phyloP scores from a whole-genome alignment of 108 stramenopile genomes.

The Skeletonema marinoi region DNA sequence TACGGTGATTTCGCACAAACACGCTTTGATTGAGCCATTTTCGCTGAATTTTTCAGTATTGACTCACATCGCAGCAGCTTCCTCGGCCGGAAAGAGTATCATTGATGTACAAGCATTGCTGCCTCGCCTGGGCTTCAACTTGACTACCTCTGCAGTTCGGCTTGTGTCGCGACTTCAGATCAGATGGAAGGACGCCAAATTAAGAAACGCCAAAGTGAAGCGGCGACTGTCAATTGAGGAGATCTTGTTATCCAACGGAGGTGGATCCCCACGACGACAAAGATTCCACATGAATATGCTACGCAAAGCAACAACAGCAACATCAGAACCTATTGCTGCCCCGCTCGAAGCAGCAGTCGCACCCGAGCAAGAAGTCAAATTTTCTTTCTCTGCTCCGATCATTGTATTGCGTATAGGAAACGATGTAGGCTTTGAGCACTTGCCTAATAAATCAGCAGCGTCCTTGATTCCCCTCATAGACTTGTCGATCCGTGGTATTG shows the following conservation, averaged over 20 bases:
- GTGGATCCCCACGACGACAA: neutral
- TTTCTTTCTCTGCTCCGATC: constrained; percentile 64
- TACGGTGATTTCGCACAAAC: neutral
- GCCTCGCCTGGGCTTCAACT: constrained; percentile 69
- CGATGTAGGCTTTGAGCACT: constrained; percentile 45
- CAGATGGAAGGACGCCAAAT: constrained; percentile 16
- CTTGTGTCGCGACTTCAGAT: constrained; percentile 52
- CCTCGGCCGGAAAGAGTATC: constrained; percentile 11
- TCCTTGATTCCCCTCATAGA: constrained; percentile 44
- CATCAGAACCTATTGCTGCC: neutral
- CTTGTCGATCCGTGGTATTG: constrained; percentile 58
- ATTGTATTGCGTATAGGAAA: constrained; percentile 54
- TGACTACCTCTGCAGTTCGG: constrained; percentile 63
- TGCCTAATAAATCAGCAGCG: neutral
- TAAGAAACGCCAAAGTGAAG: constrained; percentile 5
- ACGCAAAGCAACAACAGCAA: neutral
- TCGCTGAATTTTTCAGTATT: constrained; percentile 58
- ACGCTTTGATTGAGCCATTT: constrained; percentile 70
- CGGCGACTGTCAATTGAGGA: constrained; percentile 6
- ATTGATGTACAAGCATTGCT: constrained; percentile 51
- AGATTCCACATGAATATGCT: neutral
- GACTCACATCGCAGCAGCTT: constrained; percentile 41
- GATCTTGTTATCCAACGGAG: neutral
- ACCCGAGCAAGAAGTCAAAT: constrained; percentile 19
- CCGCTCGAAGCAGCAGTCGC: neutral